phyloP scores from a whole-genome alignment of 208 protist genomes.

The Borovskyia barvae region DNA sequence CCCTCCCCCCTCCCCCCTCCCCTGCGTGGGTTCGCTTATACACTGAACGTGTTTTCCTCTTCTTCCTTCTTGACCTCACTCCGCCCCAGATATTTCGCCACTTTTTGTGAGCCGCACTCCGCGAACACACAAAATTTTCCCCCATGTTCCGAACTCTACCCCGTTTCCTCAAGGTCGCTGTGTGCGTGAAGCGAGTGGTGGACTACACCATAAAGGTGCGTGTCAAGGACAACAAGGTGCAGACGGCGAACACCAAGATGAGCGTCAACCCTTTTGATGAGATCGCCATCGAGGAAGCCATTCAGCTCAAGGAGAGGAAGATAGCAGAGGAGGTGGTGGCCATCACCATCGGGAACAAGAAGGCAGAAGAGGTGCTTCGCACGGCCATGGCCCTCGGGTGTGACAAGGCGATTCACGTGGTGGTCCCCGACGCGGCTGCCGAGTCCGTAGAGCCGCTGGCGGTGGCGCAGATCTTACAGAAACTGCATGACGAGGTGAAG shows the following conservation, averaged over 20 bases:
- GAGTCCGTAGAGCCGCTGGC: constrained; percentile 87
- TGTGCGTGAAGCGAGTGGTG: constrained; percentile 97
- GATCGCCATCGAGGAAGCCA: constrained; percentile 95
- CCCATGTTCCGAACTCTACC: constrained; percentile 50
- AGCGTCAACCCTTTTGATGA: constrained; percentile 97
- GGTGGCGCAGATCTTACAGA: constrained; percentile 92
- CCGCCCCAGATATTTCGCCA: neutral
- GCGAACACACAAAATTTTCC: neutral
- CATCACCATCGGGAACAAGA: constrained; percentile 92
- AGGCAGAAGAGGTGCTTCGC: constrained; percentile 88
- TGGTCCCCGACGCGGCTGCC: constrained; percentile 58
- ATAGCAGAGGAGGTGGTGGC: constrained; percentile 91
- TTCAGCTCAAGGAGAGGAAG: constrained; percentile 93
- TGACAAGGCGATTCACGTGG: constrained; percentile 94
- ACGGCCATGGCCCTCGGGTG: constrained; percentile 95
- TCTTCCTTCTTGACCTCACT: neutral
- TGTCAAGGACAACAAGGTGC: constrained; percentile 95
- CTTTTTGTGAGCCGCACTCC: neutral
- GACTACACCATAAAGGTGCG: constrained; percentile 97
- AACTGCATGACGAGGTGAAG: constrained; percentile 86
- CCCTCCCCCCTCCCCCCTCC: neutral
- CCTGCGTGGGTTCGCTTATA: neutral
- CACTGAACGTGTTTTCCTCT: neutral
- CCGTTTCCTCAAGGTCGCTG: constrained; percentile 85
- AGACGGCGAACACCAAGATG: constrained; percentile 95